These are phyloP conservation scores for Euptelea pleiosperma DNA, from an alignment of 164 flowering plant species.

Conservation along the genomic window DNA sequence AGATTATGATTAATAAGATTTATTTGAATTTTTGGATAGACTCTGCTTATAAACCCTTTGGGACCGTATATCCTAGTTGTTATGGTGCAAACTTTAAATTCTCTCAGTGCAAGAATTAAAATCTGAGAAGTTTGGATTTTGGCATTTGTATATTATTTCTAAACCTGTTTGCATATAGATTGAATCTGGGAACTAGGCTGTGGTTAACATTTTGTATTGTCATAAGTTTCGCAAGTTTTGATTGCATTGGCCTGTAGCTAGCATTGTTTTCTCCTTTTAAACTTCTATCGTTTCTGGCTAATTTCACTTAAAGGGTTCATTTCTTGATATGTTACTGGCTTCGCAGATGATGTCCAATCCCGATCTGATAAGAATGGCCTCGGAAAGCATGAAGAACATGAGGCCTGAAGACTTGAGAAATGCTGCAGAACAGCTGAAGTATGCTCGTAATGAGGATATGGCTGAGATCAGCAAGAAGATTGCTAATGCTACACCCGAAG, in stretches of 20 bases:
- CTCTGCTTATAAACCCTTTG: too few relatives aligned
- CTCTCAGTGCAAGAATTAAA: too few relatives aligned
- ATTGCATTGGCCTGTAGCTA: too few relatives aligned
- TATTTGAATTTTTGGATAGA: too few relatives aligned
- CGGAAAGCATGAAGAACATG: constrained; percentile 89
- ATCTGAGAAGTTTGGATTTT: not conserved
- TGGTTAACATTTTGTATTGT: not conserved
- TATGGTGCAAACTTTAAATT: too few relatives aligned
- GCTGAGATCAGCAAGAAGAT: constrained; percentile 79
- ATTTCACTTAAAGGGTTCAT: not conserved
- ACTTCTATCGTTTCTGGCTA: not conserved
- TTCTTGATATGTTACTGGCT: constrained; percentile 6
- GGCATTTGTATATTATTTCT: not conserved
- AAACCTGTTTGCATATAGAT: not conserved
- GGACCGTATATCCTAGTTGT: too few relatives aligned
- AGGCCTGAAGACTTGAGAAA: constrained; percentile 72
- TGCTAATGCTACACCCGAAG: constrained; percentile 86
- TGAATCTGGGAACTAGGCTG: not conserved
- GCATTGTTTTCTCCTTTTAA: not conserved
- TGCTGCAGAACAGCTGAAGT: constrained; percentile 89
- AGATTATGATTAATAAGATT: too few relatives aligned
- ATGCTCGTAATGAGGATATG: constrained; percentile 89
- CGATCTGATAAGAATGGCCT: constrained; percentile 78
- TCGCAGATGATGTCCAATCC: constrained; percentile 98
- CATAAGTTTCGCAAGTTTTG: not conserved